Conservation (phyloP, 768 basidiomycete genomes). For the Naganishia onofrii region DNA sequence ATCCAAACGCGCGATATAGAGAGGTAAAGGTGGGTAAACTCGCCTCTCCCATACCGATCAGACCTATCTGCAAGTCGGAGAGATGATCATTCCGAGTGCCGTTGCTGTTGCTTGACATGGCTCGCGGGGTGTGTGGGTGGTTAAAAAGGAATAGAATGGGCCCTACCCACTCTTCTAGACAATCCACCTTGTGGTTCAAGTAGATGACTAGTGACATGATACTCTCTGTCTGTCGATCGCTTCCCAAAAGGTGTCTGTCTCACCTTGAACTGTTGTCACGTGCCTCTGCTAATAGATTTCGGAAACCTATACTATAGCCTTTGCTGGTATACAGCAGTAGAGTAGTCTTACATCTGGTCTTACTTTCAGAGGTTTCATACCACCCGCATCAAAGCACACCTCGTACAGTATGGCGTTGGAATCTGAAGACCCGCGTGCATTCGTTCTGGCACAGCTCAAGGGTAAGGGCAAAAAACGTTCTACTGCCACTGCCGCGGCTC, state of each 20-base stretch:
- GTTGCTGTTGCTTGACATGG: neutral
- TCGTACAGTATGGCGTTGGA: neutral
- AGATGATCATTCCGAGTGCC: neutral
- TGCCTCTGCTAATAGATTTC: too few species aligned
- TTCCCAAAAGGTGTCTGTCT: neutral
- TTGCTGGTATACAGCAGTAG: too few species aligned
- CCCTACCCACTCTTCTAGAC: too few species aligned
- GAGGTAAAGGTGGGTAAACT: constrained; percentile 16
- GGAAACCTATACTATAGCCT: too few species aligned
- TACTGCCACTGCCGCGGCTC: neutral
- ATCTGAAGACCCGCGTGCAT: constrained; percentile 7
- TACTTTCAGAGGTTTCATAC: neutral
- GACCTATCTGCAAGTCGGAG: constrained; percentile 59
- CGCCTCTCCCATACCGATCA: constrained; percentile 89
- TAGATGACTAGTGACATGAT: neutral
- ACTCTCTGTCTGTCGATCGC: neutral
- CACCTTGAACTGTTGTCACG: neutral
- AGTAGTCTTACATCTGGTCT: too few species aligned
- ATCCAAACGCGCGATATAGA: too few species aligned
- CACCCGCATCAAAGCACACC: neutral
- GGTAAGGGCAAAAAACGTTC: constrained; percentile 4
- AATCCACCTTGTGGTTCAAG: too few species aligned
- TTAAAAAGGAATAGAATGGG: too few species aligned
- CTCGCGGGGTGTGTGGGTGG: neutral
- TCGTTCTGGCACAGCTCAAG: constrained; percentile 1